Percentiles rank a stretch among this genome's conserved stretches.
Evolutionary conservation across 345 rosid genomes (phyloP).

Genomic region (Citrus unshiu): DNA sequence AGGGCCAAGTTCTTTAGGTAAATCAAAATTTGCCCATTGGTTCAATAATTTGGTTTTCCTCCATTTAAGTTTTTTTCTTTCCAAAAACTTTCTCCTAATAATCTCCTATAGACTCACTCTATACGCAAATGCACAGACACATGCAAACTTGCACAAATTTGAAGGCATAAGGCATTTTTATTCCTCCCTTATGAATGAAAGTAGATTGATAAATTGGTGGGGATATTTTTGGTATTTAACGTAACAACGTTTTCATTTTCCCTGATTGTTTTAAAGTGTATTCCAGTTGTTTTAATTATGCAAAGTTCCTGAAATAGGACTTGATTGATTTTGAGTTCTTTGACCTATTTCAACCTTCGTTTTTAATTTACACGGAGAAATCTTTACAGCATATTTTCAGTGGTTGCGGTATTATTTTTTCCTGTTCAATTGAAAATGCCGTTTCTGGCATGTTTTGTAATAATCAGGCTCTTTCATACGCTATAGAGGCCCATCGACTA

Average conservation of each 20-base stretch:
- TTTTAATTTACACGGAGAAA: background rate
- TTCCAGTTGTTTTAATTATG: background rate
- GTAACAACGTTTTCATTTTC: background rate
- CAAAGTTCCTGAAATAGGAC: background rate
- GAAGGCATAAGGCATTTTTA: background rate
- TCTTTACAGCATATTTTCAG: background rate
- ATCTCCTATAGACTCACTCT: background rate
- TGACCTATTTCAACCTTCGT: background rate
- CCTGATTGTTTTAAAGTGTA: background rate
- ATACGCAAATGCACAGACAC: too few species aligned
- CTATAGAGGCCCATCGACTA: conserved; percentile 70
- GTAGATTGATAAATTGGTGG: background rate
- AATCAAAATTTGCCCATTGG: too few species aligned
- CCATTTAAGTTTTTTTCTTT: background rate
- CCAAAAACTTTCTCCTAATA: background rate
- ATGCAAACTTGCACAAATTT: background rate
- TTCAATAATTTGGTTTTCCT: too few species aligned
- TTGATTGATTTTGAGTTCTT: background rate
- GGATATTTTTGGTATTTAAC: background rate
- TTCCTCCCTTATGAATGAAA: background rate
- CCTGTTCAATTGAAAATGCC: background rate
- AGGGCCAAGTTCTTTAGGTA: too few species aligned
- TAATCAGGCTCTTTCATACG: conserved; percentile 72
- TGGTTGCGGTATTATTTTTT: background rate
- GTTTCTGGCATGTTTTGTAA: conserved; percentile 6